phyloP scores from a whole-genome alignment of 371 early-diverging fungal genomes.

The Mortierella sp. region DNA sequence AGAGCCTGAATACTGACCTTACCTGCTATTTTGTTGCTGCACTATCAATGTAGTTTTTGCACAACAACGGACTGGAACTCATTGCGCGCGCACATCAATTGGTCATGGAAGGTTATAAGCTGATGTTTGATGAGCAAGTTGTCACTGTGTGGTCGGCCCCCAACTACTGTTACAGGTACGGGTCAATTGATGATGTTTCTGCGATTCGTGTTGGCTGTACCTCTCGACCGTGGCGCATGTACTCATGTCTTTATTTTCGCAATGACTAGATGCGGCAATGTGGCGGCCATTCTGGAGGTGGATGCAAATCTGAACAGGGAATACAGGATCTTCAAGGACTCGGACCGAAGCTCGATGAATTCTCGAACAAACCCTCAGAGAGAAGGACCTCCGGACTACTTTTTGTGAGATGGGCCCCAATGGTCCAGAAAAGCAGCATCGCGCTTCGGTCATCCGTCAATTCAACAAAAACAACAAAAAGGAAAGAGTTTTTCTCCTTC shows the following conservation, averaged over 20 bases:
- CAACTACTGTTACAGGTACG: slow-evolving; percentile 96
- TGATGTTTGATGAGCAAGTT: slow-evolving; percentile 95
- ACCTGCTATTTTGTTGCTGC: not conserved
- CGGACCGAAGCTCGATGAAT: slow-evolving; percentile 74
- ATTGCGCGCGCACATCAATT: slow-evolving; percentile 99
- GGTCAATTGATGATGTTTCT: not conserved
- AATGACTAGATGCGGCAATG: slow-evolving; percentile 91
- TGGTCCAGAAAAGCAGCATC: not conserved
- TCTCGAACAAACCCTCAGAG: slow-evolving; percentile 59
- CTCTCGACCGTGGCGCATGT: not conserved
- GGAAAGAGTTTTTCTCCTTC: not conserved
- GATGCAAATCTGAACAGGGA: slow-evolving; percentile 90
- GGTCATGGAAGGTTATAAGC: slow-evolving; percentile 98
- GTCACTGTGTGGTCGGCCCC: slow-evolving; percentile 99
- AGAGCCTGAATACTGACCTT: not conserved
- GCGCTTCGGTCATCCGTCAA: not conserved
- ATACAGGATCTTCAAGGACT: slow-evolving; percentile 90
- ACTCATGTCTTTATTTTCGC: not conserved
- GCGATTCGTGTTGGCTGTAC: not conserved
- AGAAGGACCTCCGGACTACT: slow-evolving; percentile 93
- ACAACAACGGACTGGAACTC: slow-evolving; percentile 91
- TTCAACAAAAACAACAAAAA: not conserved
- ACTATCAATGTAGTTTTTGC: slow-evolving; percentile 75
- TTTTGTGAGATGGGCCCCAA: slow-evolving; percentile 68
- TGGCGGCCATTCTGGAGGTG: slow-evolving; percentile 98